Percentiles rank a stretch among this genome's conserved stretches.
Conservation (phyloP, 495 filamentous ascomycete species). For the Penicillium coffeae region DNA sequence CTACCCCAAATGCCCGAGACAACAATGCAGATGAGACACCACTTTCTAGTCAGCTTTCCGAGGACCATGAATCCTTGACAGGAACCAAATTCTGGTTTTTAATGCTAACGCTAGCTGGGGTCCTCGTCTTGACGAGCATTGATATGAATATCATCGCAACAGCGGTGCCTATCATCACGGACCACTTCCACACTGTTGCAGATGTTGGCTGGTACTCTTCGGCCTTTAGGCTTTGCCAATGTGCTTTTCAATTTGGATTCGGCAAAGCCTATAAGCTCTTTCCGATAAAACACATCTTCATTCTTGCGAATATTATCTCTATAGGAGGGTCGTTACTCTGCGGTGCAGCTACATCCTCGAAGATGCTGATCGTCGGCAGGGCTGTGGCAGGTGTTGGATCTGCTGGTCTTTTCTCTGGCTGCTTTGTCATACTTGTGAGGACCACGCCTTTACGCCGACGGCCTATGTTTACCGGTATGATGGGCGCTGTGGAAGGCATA, state of each 20-base stretch:
- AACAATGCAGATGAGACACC: not conserved
- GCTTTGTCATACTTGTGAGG: slow-evolving; percentile 52
- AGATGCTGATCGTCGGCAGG: slow-evolving; percentile 65
- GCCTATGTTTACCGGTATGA: slow-evolving; percentile 48
- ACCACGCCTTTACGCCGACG: slow-evolving; percentile 53
- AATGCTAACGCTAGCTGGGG: slow-evolving; percentile 8
- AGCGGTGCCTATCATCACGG: slow-evolving; percentile 65
- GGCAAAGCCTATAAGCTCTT: slow-evolving; percentile 67
- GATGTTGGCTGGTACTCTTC: slow-evolving; percentile 60
- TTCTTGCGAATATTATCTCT: slow-evolving; percentile 56
- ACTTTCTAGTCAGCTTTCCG: not conserved
- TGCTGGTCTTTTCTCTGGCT: slow-evolving; percentile 49
- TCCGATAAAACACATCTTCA: slow-evolving; percentile 51
- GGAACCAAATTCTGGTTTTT: slow-evolving; percentile 17
- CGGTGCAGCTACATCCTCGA: slow-evolving; percentile 64
- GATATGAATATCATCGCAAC: slow-evolving; percentile 68
- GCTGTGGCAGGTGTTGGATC: slow-evolving; percentile 48
- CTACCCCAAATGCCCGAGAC: not conserved
- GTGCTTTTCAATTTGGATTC: slow-evolving; percentile 32
- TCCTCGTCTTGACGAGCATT: slow-evolving; percentile 7
- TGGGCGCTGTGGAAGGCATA: slow-evolving; percentile 50
- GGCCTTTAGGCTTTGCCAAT: slow-evolving; percentile 31
- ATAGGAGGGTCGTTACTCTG: slow-evolving; percentile 67
- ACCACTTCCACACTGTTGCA: slow-evolving; percentile 59
- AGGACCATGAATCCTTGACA: not conserved